A percentile compares a stretch with the other conserved stretches of the same genome.
Conservation (phyloP, 2,329 filamentous ascomycete species). For the Zymoseptoria tritici region DNA sequence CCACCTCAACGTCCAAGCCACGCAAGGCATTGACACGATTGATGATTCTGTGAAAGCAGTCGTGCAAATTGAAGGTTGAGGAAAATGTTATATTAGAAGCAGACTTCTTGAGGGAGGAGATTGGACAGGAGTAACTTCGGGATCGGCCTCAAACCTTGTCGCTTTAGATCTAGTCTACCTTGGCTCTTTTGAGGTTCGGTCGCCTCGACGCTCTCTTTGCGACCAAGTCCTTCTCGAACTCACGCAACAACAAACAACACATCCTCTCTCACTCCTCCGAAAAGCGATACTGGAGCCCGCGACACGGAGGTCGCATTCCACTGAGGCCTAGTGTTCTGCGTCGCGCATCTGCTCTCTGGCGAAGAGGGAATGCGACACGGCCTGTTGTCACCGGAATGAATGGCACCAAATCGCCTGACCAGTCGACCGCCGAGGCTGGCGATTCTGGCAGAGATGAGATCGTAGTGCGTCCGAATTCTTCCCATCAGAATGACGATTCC, state of each 20-base stretch:
- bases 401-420: constrained; percentile 23
- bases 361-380: constrained; percentile 8
- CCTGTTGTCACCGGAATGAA: constrained; percentile 21
- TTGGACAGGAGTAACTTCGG: too few relatives aligned
- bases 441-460: constrained; percentile 6
- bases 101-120: too few relatives aligned
- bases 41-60: too few relatives aligned
- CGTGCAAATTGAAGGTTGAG: too few relatives aligned
- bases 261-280: not conserved
- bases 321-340: not conserved
- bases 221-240: not conserved
- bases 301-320: not conserved
- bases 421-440: constrained; percentile 13
- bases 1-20: too few relatives aligned
- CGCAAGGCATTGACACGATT: too few relatives aligned
- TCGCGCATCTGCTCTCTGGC: not conserved
- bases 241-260: not conserved
- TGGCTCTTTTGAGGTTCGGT: not conserved
- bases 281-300: not conserved
- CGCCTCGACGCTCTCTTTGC: not conserved
- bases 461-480: not conserved
- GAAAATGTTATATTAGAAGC: too few relatives aligned
- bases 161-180: not conserved
- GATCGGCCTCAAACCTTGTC: not conserved
- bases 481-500: not conserved